Evolutionary conservation across 1,284 basidiomycete species (phyloP).

Genomic region (Ceratobasidium sp.): DNA sequence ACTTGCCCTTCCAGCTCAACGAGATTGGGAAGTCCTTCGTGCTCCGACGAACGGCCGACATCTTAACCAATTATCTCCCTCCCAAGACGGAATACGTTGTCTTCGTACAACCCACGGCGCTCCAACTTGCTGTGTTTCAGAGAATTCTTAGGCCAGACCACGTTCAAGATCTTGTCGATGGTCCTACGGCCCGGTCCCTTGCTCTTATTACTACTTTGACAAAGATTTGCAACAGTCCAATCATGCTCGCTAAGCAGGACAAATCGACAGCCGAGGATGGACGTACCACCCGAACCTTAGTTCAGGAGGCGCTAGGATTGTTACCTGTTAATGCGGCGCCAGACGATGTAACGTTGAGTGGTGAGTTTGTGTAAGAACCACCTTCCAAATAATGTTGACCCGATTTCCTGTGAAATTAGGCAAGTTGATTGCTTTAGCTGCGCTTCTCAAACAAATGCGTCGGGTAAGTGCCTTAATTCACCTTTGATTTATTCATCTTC

Average conservation of each 20-base stretch:
- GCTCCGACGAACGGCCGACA: constrained; percentile 83
- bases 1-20: constrained; percentile 65
- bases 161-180: constrained; percentile 70
- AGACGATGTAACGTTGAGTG: constrained; percentile 79
- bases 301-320: constrained; percentile 71
- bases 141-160: constrained; percentile 77
- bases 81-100: constrained; percentile 96
- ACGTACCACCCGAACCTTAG: constrained; percentile 54
- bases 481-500: background rate
- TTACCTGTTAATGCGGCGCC: constrained; percentile 71
- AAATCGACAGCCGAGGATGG: constrained; percentile 66
- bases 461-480: constrained; percentile 57
- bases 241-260: constrained; percentile 72
- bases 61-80: constrained; percentile 86
- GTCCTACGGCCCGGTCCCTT: constrained; percentile 81
- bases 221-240: constrained; percentile 94
- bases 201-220: constrained; percentile 82
- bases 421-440: constrained; percentile 81
- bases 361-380: constrained; percentile 54
- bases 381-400: background rate
- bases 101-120: constrained; percentile 82
- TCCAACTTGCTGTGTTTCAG: constrained; percentile 85
- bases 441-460: constrained; percentile 73
- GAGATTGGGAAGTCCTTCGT: constrained; percentile 87
- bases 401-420: constrained; percentile 59